These are phyloP conservation scores for Anisodus tanguticus DNA, from an alignment of 257 asterid genomes.

Conservation along the genomic window DNA sequence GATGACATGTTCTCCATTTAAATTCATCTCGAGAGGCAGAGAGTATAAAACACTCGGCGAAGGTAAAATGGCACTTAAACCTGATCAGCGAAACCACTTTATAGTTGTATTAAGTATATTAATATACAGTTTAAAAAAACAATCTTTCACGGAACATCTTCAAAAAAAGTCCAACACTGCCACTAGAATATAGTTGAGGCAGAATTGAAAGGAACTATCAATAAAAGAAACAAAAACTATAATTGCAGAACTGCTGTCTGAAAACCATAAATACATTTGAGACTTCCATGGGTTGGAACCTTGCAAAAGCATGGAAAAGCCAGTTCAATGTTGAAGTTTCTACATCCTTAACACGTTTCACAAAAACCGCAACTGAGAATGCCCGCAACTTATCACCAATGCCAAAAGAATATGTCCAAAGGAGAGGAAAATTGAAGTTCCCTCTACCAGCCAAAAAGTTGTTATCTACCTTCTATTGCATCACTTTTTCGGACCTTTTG, in stretches of 20 bases:
- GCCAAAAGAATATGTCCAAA: conserved; percentile 16
- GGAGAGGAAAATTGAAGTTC: not conserved
- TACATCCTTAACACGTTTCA: not conserved
- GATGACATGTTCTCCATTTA: not conserved
- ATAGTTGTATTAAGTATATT: not conserved
- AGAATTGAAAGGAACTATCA: not conserved
- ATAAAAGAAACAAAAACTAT: not conserved
- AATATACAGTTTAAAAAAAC: conserved; percentile 8
- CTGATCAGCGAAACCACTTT: not conserved
- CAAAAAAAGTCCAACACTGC: not conserved
- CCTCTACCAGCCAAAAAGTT: conserved; percentile 7
- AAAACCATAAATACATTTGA: not conserved
- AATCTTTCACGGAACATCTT: not conserved
- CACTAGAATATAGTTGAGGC: not conserved
- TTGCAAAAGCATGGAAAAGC: not conserved
- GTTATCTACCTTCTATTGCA: conserved; percentile 1
- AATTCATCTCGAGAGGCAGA: not conserved
- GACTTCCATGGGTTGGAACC: not conserved
- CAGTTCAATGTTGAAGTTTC: not conserved
- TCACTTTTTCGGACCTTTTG: conserved; percentile 53
- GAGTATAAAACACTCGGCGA: not conserved
- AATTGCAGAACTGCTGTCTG: conserved; percentile 1
- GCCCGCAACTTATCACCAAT: not conserved
- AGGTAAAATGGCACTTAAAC: not conserved
- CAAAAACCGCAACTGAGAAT: not conserved